A percentile compares a stretch with the other conserved stretches of the same genome.
phyloP scores from a whole-genome alignment of 768 basidiomycete species.

The Kwoniella shandongensis region DNA sequence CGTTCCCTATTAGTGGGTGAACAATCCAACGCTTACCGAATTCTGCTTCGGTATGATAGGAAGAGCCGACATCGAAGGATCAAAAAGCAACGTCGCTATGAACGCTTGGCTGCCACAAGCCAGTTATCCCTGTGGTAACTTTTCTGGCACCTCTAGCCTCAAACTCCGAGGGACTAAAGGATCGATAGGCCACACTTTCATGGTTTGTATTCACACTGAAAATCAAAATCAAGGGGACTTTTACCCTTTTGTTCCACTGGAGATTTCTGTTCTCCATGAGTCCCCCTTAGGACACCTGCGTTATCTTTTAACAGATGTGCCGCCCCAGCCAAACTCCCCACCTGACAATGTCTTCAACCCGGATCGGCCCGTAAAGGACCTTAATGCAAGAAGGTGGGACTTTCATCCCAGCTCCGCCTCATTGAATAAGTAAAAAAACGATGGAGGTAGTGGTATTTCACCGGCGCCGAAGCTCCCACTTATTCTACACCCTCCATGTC shows the following conservation, averaged over 20 bases:
- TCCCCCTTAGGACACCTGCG: constrained; percentile 76
- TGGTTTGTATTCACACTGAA: constrained; percentile 78
- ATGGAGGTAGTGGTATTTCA: constrained; percentile 83
- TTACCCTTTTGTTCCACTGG: constrained; percentile 77
- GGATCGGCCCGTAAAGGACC: constrained; percentile 69
- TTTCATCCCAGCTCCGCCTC: constrained; percentile 65
- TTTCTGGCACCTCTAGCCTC: constrained; percentile 79
- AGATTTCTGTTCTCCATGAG: constrained; percentile 79
- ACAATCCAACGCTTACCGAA: constrained; percentile 78
- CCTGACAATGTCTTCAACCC: constrained; percentile 75
- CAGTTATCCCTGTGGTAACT: constrained; percentile 77
- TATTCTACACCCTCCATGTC: constrained; percentile 79
- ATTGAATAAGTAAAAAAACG: constrained; percentile 77
- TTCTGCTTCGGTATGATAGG: constrained; percentile 79
- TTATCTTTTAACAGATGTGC: constrained; percentile 78
- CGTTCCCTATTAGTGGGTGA: constrained; percentile 75
- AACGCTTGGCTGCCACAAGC: constrained; percentile 79
- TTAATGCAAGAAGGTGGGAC: constrained; percentile 47
- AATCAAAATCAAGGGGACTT: constrained; percentile 78
- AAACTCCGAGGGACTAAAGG: constrained; percentile 76
- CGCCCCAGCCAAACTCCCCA: constrained; percentile 79
- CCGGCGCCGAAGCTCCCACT: constrained; percentile 74
- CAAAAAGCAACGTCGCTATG: constrained; percentile 81
- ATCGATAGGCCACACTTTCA: constrained; percentile 81
- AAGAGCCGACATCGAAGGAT: constrained; percentile 80